Conservation (phyloP, 164 flowering plant genomes). For the Macadamia integrifolia region DNA sequence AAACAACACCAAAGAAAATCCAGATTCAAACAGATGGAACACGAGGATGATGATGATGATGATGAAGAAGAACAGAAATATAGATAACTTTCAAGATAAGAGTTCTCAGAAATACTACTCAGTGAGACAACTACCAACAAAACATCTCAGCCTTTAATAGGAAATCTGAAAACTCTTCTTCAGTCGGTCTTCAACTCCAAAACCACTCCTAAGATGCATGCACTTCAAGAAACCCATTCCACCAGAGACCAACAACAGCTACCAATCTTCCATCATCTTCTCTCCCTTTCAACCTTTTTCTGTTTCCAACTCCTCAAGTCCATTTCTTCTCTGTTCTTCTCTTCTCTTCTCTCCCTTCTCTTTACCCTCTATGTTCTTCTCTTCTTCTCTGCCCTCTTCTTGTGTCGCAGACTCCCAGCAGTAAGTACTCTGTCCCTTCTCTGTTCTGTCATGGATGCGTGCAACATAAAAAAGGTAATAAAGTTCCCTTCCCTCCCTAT, state of each 20-base stretch:
- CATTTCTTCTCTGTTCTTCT: neutral
- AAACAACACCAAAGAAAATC: conserved; percentile 6
- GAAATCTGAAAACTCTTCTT: neutral
- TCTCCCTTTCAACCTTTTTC: neutral
- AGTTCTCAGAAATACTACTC: neutral
- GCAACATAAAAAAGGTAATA: conserved; percentile 68
- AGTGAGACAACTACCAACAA: neutral
- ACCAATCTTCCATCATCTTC: conserved; percentile 7
- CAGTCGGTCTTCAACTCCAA: neutral
- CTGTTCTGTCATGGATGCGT: conserved; percentile 69
- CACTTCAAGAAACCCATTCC: conserved; percentile 19
- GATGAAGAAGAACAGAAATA: no score
- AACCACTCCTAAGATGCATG: conserved; percentile 13
- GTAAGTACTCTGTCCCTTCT: conserved; percentile 27
- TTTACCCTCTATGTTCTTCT: conserved; percentile 3
- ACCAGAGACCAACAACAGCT: neutral
- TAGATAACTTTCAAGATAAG: no score
- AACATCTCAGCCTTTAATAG: neutral
- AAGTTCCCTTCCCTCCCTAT: conserved; percentile 34
- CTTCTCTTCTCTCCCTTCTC: conserved; percentile 11
- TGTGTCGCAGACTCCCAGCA: conserved; percentile 7
- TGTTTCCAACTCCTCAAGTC: neutral
- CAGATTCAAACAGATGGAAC: neutral
- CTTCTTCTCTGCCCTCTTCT: conserved; percentile 15
- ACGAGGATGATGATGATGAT: neutral